Conservation (phyloP, 2,329 filamentous ascomycete species). For the Xylogone sp. region DNA sequence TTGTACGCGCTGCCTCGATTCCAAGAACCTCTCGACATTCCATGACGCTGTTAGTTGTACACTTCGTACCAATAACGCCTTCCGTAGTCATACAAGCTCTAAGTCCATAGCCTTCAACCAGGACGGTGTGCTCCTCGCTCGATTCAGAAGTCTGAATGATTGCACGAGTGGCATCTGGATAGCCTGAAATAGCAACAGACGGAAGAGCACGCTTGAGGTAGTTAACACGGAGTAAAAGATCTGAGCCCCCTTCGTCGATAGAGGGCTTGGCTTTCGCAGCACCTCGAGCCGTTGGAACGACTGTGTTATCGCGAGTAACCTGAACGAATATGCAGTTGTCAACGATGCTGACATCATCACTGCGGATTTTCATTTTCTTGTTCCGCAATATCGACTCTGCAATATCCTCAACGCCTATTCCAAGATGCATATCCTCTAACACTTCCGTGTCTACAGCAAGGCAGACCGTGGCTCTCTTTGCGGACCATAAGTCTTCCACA, state of each 20-base stretch:
- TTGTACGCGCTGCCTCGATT: constrained; percentile 87
- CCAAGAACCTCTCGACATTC: constrained; percentile 84
- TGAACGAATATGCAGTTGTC: constrained; percentile 65
- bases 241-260: constrained; percentile 50
- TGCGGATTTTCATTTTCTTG: constrained; percentile 76
- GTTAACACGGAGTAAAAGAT: constrained; percentile 76
- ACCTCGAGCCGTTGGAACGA: constrained; percentile 24
- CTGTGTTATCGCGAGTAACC: constrained; percentile 45
- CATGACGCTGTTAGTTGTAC: constrained; percentile 82
- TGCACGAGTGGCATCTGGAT: constrained; percentile 78
- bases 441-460: constrained; percentile 78
- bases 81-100: constrained; percentile 88
- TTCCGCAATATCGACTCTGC: constrained; percentile 71
- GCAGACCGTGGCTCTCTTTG: constrained; percentile 69
- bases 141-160: constrained; percentile 81
- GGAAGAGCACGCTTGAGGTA: constrained; percentile 80
- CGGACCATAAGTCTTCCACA: constrained; percentile 87
- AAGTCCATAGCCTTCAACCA: constrained; percentile 94
- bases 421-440: constrained; percentile 76
- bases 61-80: constrained; percentile 75
- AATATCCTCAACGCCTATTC: constrained; percentile 72
- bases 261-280: constrained; percentile 18
- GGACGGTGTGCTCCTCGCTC: constrained; percentile 64
- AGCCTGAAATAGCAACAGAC: constrained; percentile 82
- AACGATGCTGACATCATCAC: constrained; percentile 60